Conservation (phyloP, 1,139 yeast genomes). For the Candida labiduridarum region DNA sequence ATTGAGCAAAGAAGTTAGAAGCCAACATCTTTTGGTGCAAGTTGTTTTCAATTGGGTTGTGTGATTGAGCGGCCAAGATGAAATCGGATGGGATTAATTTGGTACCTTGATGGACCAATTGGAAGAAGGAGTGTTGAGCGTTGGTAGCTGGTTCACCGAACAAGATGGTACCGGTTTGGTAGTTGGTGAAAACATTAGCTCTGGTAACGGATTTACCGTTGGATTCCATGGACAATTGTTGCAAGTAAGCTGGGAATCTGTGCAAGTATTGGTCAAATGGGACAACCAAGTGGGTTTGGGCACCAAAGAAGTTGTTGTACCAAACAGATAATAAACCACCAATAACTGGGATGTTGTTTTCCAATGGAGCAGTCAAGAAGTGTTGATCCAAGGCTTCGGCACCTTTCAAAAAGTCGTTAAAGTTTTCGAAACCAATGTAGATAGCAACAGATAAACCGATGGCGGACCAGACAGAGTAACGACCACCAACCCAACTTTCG, state of each 20-base stretch:
- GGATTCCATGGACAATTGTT: constrained; percentile 98
- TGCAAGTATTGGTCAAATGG: constrained; percentile 98
- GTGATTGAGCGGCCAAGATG: constrained; percentile 95
- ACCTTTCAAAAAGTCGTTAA: constrained; percentile 88
- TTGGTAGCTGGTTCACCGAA: constrained; percentile 99
- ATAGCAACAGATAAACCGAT: constrained; percentile 95
- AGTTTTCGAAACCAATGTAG: constrained; percentile 93
- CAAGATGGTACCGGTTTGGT: constrained; percentile 92
- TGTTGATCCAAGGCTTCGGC: constrained; percentile 97
- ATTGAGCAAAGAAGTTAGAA: constrained; percentile 96
- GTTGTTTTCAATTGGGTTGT: constrained; percentile 94
- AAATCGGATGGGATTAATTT: constrained; percentile 96
- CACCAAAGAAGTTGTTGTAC: constrained; percentile 98
- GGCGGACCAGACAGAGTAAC: constrained; percentile 99
- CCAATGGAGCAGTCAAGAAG: constrained; percentile 80
- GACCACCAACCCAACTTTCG: constrained; percentile 98
- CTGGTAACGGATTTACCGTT: constrained; percentile 97
- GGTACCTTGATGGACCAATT: constrained; percentile 98
- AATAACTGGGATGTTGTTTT: constrained; percentile 86
- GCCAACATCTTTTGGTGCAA: constrained; percentile 97
- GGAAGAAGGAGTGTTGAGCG: constrained; percentile 99
- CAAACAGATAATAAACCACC: constrained; percentile 95
- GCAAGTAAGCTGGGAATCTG: constrained; percentile 98
- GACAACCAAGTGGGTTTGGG: constrained; percentile 97
- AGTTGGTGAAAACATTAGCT: constrained; percentile 85